phyloP scores from a whole-genome alignment of 2,329 filamentous ascomycete genomes.

The Fusarium pilosicola region DNA sequence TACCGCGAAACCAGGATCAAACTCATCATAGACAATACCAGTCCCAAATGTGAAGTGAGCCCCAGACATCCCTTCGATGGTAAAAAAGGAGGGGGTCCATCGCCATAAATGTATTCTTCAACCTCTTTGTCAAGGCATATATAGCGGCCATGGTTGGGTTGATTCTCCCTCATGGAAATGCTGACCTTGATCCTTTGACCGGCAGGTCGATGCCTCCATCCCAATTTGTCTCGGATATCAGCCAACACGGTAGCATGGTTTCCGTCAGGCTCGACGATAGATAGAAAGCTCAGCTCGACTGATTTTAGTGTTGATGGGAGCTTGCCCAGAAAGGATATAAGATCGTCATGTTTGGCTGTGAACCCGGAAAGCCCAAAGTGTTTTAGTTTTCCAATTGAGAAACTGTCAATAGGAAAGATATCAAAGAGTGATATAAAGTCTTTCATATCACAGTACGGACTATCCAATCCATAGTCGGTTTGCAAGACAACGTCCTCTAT shows the following conservation, averaged over 20 bases:
- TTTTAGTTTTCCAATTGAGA: neutral
- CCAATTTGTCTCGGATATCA: conserved; percentile 7
- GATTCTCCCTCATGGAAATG: neutral
- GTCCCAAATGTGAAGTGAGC: neutral
- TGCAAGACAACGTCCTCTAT: neutral
- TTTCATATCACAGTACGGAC: accelerated
- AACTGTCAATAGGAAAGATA: neutral
- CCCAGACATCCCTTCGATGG: too few relatives aligned
- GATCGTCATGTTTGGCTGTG: neutral
- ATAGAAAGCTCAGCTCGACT: conserved; percentile 4
- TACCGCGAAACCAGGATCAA: neutral
- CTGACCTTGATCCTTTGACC: neutral
- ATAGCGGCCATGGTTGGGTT: neutral
- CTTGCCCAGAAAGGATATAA: neutral
- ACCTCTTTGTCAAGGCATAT: conserved; percentile 4
- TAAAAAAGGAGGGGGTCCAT: neutral
- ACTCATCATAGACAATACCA: neutral
- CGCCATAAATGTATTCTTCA: conserved; percentile 5
- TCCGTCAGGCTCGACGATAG: neutral
- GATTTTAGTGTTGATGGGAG: neutral
- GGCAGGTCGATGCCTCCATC: neutral
- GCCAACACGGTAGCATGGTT: neutral
- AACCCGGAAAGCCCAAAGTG: conserved; percentile 13
- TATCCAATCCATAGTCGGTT: accelerated
- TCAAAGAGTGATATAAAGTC: neutral